Base-by-base conservation (phyloP, 208 protist species). In the Vickermania ingenoplastis region DNA sequence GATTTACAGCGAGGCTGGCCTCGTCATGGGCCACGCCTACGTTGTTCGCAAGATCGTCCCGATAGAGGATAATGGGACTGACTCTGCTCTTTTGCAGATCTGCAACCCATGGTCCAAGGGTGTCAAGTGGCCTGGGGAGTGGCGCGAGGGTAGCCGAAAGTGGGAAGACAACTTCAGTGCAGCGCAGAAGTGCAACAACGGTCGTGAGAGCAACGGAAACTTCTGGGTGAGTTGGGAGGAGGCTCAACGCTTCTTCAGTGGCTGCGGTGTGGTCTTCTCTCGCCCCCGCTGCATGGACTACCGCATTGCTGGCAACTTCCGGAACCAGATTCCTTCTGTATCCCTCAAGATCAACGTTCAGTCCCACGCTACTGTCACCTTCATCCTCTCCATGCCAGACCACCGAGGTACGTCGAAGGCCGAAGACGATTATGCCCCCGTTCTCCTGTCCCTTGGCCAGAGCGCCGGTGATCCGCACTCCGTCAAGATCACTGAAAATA, bases 181-280 rank as follows among this genome's bases (percentile, higher is more conserved):
- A 0, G 60, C 61, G 0, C 57, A 70, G n/a, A 61, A 70, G 53
- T 87, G 72, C 67, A 69, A 78, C 30, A 78, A 78, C 36, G 45
- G 68, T 41, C 48, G 58, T 7, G 61, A 61, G 2, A 69, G 81
- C 53, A 75, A 88, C 57, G 82, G 73, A 53, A 79, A 63, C 27
- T 80, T 95, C 57, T 92, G 71, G 50, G 84, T 95, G 76, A 76
- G 81, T 61, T 91, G 80, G 81, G n/a, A 54, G 2, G 89, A 95
- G 52, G 79, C 75, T 23, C 60, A 84, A 53, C 59, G 69, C 14
- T 89, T 70, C 59, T 95, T 95, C 59, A 72, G 67, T 31, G 67
- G 74, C 53, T 86, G 84, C 66, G 77, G 77, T 45, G 88, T 94
- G 17, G 79, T 80, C 68, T 95, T 92, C 60, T 66, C 79, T 36